Evolutionary conservation across 2,329 filamentous ascomycete genomes (phyloP), one percentile per base, ranked within the genome.

Genomic region (Truncatella angustata): DNA sequence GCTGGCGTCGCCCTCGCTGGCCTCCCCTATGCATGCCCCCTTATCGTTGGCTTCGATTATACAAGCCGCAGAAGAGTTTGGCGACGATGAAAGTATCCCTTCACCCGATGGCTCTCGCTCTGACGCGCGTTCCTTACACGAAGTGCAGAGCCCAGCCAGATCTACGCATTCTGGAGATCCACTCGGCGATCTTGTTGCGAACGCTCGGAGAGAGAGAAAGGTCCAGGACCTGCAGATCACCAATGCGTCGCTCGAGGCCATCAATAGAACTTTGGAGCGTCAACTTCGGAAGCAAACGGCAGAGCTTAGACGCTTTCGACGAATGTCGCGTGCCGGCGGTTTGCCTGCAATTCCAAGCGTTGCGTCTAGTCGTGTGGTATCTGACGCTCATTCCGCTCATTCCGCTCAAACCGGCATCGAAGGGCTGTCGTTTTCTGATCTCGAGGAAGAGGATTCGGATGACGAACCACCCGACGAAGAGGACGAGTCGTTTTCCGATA

Each of bases 201-300:
- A 91, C 66, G 94, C 94, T 12, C 84, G 94, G 26, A 83, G 91
- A 32, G 94, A 97, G 70, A 84, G 94, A 55, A 99, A 97, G 73
- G 92, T 99, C 1, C 82, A 97, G 59, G 94, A 99, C 67, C 76
- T 99, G 5, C 91, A 99, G 67, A 99, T 99, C 57, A 96, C 89
- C 51, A 99, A 99, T 64, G 94, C 91, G 1, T 97, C 92, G 1
- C 79, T 99, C 3, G 82, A 96, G 52, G 94, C 94, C 36, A 97
- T 99, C 72, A 99, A 99, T 66, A 82, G 92, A 49, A 94, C 91
- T 0, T 74, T 99, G 0, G 94, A 99, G 71, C 84, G 91, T 21
- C 91, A 97, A 66, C 80, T 99, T 62, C 85, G 91, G 23, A 96
- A 96, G 66, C 93, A 97, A 63, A 93, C 89, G 34, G 83, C 88